Base-by-base conservation (phyloP, 192 early-diverging fungal genomes). In the Podila horticola region DNA sequence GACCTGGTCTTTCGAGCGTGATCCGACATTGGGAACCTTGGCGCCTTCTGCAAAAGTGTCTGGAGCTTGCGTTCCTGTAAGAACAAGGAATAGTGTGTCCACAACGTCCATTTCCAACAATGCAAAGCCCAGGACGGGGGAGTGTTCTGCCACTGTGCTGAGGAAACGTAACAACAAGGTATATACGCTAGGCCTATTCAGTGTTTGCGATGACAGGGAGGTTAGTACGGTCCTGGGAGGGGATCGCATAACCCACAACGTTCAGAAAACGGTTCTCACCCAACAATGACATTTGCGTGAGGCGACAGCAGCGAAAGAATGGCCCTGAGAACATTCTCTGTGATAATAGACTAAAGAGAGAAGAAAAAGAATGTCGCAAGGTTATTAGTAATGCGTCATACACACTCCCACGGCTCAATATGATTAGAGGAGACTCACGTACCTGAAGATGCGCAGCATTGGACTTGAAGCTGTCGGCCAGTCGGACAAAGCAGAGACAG, bases 391-490 rank as follows among this genome's bases (percentile, higher is more conserved):
- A 20, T 11, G 17, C 19, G 60, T 7, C 20, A 31, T 17, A 20
- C 7, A 24, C 13, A 36, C n/a, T 19, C 22, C 38, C 20, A 24
- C 34, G 38, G 19, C 24, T 19, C 10, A 5, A 24, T 34, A 15
- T 1, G 9, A 20, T 20, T 7, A 24, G 36, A 22, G 28, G 36
- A 22, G 28, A 24, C 41, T 24, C 26, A 62, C 20, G 20, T 79
- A 79, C 76, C 76, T 79, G 76, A 36, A 79, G 76, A 66, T 81
- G 79, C 17, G 84, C 86, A 33, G 85, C 72, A 20, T 84, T 81
- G 28, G 84, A 77, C 38, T 87, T 86, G 62, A 86, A 88, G 67
- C 93, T 93, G 20, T 88, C 85, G 3, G 91, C 84, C 45, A 97
- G 85, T 30, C 91, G 72, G 24, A 89, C 86, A 69, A 95, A 82